phyloP scores from a whole-genome alignment of 139 green algal genomes.

The Haematococcus sp. region DNA sequence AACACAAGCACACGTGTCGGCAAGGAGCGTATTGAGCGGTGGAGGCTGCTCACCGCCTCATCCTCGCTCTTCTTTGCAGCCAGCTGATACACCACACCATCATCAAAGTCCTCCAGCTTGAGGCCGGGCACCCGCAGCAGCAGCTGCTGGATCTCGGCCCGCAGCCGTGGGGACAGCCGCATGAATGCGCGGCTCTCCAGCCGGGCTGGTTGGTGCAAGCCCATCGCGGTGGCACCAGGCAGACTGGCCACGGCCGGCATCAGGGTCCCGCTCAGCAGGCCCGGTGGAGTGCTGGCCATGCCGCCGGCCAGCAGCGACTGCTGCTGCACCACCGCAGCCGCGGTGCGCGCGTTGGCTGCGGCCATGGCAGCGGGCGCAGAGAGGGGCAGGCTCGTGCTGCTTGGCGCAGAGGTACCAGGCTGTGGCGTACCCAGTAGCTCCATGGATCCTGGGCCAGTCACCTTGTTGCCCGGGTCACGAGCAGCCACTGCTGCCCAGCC shows the following conservation, averaged over 20 bases:
- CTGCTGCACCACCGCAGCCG: neutral
- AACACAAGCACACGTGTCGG: too few species aligned
- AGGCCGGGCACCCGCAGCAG: conserved; percentile 31
- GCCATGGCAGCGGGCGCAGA: neutral
- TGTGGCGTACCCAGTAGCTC: neutral
- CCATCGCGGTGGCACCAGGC: neutral
- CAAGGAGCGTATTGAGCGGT: too few species aligned
- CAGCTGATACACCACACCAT: conserved; percentile 56
- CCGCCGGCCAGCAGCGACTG: conserved; percentile 7
- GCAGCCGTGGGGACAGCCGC: conserved; percentile 18
- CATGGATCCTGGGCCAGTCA: neutral
- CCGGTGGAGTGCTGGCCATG: neutral
- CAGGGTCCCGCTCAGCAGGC: neutral
- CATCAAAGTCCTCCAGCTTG: conserved; percentile 53
- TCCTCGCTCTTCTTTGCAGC: conserved; percentile 45
- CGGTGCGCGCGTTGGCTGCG: neutral
- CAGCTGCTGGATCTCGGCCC: conserved; percentile 25
- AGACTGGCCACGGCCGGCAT: neutral
- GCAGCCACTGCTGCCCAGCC: conserved; percentile 23
- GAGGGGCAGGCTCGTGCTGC: neutral
- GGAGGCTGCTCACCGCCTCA: conserved; percentile 36
- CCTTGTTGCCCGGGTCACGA: neutral
- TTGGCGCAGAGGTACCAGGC: neutral
- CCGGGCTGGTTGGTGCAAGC: neutral
- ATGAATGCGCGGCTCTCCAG: conserved; percentile 7